Conservation (phyloP, 257 asterid genomes). For the Cynanchum wilfordii region DNA sequence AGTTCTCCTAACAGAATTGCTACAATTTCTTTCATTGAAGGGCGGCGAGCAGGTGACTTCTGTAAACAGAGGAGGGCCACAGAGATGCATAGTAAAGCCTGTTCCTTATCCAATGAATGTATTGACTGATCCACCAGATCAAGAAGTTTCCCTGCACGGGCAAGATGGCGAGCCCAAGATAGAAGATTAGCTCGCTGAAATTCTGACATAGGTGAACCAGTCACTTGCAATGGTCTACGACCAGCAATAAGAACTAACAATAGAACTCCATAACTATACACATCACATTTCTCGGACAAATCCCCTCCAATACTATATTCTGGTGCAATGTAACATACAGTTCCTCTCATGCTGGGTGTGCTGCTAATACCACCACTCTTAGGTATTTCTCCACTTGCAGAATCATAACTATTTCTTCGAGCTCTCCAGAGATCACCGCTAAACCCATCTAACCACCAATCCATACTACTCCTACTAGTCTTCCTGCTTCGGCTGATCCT, state of each 20-base stretch:
- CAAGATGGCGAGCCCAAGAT: conserved; percentile 90
- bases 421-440: conserved; percentile 83
- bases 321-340: conserved; percentile 89
- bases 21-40: conserved; percentile 89
- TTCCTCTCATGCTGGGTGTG: conserved; percentile 97
- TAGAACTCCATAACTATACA: conserved; percentile 85
- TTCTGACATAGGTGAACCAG: conserved; percentile 90
- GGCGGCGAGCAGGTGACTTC: conserved; percentile 71
- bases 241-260: conserved; percentile 79
- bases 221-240: conserved; percentile 93
- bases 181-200: conserved; percentile 85
- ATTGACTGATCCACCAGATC: conserved; percentile 72
- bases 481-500: conserved; percentile 37
- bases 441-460: conserved; percentile 88
- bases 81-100: conserved; percentile 69
- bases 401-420: conserved; percentile 59
- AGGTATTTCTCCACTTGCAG: conserved; percentile 71
- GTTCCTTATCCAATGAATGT: conserved; percentile 48
- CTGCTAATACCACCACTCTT: conserved; percentile 85
- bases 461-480: conserved; percentile 68
- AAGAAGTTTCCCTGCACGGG: conserved; percentile 89
- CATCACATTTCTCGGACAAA: conserved; percentile 83
- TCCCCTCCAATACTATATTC: conserved; percentile 76
- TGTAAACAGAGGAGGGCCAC: conserved; percentile 91
- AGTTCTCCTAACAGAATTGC: conserved; percentile 68